A percentile compares a stretch with the other conserved stretches of the same genome.
Evolutionary conservation across 495 filamentous ascomycete species (phyloP).

Genomic region (Aspergillus asperescens): DNA sequence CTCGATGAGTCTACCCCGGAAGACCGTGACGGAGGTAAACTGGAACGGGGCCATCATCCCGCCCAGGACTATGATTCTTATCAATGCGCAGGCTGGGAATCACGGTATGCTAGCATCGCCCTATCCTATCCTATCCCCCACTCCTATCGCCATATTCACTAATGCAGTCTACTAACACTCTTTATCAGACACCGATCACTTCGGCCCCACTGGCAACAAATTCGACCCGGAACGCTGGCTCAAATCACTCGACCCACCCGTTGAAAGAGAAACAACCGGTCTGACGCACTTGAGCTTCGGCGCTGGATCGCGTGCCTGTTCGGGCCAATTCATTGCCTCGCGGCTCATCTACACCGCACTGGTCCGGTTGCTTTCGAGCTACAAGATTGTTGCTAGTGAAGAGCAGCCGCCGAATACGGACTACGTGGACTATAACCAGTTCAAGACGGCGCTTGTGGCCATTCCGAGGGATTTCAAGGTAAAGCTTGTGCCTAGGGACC

Average conservation of each 20-base stretch:
- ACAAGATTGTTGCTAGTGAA: conserved; percentile 48
- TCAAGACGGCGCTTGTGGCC: conserved; percentile 51
- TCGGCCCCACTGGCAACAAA: conserved; percentile 41
- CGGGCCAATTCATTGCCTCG: conserved; percentile 47
- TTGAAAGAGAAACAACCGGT: conserved; percentile 32
- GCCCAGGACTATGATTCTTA: conserved; percentile 49
- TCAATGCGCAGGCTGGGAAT: conserved; percentile 55
- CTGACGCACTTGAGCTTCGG: conserved; percentile 49
- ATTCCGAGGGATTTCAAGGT: conserved; percentile 52
- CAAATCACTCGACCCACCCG: conserved; percentile 28
- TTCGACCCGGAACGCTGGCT: conserved; percentile 55
- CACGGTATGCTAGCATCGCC: conserved; percentile 34
- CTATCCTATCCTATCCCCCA: neutral
- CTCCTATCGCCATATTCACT: neutral
- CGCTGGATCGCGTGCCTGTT: conserved; percentile 49
- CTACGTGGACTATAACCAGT: conserved; percentile 53
- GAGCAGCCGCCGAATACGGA: conserved; percentile 48
- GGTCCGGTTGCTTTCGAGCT: conserved; percentile 43
- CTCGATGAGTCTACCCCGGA: conserved; percentile 49
- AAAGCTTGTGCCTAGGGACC: conserved; percentile 43
- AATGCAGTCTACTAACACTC: neutral
- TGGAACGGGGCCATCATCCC: conserved; percentile 55
- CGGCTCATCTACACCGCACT: conserved; percentile 48
- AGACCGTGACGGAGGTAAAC: conserved; percentile 46
- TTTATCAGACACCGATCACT: conserved; percentile 44